Evolutionary conservation across 1,139 yeast species (phyloP).

Genomic region (Nadsonia commutata): DNA sequence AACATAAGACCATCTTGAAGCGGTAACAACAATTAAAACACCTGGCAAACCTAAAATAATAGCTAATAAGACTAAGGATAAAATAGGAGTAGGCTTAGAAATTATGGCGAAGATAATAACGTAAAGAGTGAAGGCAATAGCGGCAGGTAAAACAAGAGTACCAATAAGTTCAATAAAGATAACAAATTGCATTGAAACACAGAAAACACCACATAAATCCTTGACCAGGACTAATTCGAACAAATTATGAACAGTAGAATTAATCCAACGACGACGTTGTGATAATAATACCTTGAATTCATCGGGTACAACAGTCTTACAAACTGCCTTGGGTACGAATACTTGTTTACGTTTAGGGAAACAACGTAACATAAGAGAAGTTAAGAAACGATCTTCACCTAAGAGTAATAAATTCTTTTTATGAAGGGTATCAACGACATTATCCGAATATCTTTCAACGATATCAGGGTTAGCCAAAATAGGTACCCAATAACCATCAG

Average conservation of each 20-base stretch:
- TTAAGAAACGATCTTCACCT: conserved; percentile 86
- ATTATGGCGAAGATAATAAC: conserved; percentile 65
- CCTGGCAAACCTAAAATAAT: conserved; percentile 87
- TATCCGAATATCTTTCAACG: conserved; percentile 87
- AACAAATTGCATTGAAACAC: conserved; percentile 94
- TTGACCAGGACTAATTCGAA: conserved; percentile 80
- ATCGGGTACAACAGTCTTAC: conserved; percentile 87
- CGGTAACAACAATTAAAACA: conserved; percentile 71
- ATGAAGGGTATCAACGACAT: conserved; percentile 76
- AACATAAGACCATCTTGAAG: conserved; percentile 60
- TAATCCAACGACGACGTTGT: conserved; percentile 97
- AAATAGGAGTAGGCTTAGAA: conserved; percentile 66
- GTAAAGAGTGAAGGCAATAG: conserved; percentile 74
- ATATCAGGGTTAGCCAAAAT: conserved; percentile 91
- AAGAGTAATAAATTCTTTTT: conserved; percentile 73
- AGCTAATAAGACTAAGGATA: conserved; percentile 68
- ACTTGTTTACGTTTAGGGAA: conserved; percentile 88
- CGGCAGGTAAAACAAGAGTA: conserved; percentile 85
- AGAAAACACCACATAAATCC: conserved; percentile 92
- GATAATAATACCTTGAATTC: conserved; percentile 68
- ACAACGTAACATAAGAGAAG: conserved; percentile 81
- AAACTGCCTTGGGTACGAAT: conserved; percentile 91
- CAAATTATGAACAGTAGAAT: conserved; percentile 89
- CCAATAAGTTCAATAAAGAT: conserved; percentile 79
- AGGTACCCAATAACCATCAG: conserved; percentile 92